phyloP scores from a whole-genome alignment of 2,329 filamentous ascomycete species.

The Talaromyces pinophilus region DNA sequence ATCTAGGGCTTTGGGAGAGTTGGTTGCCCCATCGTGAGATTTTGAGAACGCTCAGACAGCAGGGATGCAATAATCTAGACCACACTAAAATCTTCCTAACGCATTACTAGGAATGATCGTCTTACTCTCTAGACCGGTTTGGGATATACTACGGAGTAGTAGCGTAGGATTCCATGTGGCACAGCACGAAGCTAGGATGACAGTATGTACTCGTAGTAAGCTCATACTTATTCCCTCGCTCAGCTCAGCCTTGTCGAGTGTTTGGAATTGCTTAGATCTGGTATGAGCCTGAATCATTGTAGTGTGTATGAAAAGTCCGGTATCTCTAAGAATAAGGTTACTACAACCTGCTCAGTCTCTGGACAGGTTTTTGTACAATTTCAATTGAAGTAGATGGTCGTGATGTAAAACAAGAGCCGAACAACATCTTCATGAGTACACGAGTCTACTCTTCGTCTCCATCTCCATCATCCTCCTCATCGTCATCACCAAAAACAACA shows the following conservation, averaged over 20 bases:
- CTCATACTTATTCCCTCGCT: not conserved
- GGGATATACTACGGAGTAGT: not conserved
- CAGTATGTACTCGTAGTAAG: not conserved
- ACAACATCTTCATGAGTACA: not conserved
- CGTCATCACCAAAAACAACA: constrained; percentile 60
- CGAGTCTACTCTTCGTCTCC: not conserved
- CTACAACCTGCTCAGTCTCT: not conserved
- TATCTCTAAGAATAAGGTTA: not conserved
- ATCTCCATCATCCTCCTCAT: constrained; percentile 20
- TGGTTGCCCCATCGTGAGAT: not conserved
- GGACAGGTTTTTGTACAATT: not conserved
- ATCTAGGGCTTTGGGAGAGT: not conserved
- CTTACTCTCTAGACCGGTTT: not conserved
- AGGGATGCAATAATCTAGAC: not conserved
- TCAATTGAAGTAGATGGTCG: not conserved
- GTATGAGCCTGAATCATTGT: not conserved
- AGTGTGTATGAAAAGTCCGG: not conserved
- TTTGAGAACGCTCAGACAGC: not conserved
- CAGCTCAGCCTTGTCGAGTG: not conserved
- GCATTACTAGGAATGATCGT: not conserved
- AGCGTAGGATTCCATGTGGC: not conserved
- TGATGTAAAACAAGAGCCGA: not conserved
- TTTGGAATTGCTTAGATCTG: not conserved
- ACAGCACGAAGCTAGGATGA: not conserved
- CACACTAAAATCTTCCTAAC: not conserved